Evolutionary conservation across 2,329 filamentous ascomycete genomes (phyloP), one percentile per base, ranked within the genome.

Genomic region (Penicillium sp.): DNA sequence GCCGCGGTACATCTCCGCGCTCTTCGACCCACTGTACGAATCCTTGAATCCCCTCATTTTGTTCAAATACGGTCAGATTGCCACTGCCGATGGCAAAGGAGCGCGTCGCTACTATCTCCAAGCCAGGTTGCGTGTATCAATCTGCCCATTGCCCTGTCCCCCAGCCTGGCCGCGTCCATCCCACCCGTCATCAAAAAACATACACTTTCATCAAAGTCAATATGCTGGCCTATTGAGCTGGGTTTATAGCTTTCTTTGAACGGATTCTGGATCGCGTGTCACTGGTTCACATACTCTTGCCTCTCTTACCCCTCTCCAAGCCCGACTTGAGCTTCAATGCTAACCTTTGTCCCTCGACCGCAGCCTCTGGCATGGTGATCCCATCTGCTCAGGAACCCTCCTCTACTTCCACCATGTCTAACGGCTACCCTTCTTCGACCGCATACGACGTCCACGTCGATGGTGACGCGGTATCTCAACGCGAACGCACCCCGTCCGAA

Each of bases 401-500:
- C 59, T 60, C 67, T 52, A 65, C 65, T 56, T 67, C 68, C 54
- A 65, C 64, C 43, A 64, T 72, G 60, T 57, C 68, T 14, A 75
- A 75, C 57, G 72, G 71, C 45, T 69, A 67, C 54, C 57, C 64
- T 48, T 57, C 60, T 45, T 65, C 66, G 6, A 53, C 60, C 49
- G 58, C 62, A 29, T 59, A 69, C 56, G 53, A 62, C 57, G 49
- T 56, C n/a, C 65, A 61, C 45, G 56, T 59, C 42, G 61, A 67
- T 48, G 59, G 64, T 54, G 77, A 80, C 53, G 72, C 75, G 56
- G 76, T 76, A 32, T 56, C 66, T 43, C 77, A 81, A 61, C 88
- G 83, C 75, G 89, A 91, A 65, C 90, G 86, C 80, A 89, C 92
- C 64, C 81, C 88, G 56, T 92, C 89, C 66, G 88, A 95, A 67